A percentile compares a stretch with the other conserved stretches of the same genome.
Evolutionary conservation across 768 basidiomycete genomes (phyloP).

Genomic region (Stropharia rugosoannulata): DNA sequence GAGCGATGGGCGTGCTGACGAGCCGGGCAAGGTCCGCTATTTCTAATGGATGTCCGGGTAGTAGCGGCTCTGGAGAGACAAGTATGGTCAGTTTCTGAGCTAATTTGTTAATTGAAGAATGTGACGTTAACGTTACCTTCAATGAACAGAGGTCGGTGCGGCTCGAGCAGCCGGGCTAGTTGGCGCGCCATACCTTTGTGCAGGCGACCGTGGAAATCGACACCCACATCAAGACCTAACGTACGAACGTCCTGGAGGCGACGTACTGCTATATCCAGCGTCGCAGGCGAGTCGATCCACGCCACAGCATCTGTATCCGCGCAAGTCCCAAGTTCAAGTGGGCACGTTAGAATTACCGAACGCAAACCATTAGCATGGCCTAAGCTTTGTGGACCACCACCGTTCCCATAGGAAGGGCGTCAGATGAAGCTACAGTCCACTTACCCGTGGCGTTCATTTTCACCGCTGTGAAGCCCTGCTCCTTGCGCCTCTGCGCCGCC

Average conservation of each 20-base stretch:
- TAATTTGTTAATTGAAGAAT: neutral
- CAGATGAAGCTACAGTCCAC: constrained; percentile 9
- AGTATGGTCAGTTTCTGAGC: neutral
- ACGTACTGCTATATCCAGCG: constrained; percentile 48
- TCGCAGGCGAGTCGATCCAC: constrained; percentile 62
- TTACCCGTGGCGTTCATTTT: constrained; percentile 71
- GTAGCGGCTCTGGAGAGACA: constrained; percentile 45
- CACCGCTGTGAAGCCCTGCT: constrained; percentile 66
- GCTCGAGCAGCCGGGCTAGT: constrained; percentile 59
- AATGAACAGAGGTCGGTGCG: constrained; percentile 61
- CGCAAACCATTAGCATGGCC: no score
- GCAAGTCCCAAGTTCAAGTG: neutral
- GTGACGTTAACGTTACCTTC: constrained; percentile 38
- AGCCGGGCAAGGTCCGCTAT: constrained; percentile 55
- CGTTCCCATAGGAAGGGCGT: no score
- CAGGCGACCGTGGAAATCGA: constrained; percentile 71
- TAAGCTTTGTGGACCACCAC: no score
- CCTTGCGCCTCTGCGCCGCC: constrained; percentile 51
- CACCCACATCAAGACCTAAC: constrained; percentile 60
- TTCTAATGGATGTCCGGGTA: constrained; percentile 60
- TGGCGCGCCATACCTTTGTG: constrained; percentile 73
- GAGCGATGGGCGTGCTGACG: constrained; percentile 57
- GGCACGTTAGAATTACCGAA: neutral
- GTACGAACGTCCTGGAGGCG: constrained; percentile 52
- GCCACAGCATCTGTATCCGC: constrained; percentile 31